Conservation (phyloP, 768 basidiomycete species). For the Mycena floridula region DNA sequence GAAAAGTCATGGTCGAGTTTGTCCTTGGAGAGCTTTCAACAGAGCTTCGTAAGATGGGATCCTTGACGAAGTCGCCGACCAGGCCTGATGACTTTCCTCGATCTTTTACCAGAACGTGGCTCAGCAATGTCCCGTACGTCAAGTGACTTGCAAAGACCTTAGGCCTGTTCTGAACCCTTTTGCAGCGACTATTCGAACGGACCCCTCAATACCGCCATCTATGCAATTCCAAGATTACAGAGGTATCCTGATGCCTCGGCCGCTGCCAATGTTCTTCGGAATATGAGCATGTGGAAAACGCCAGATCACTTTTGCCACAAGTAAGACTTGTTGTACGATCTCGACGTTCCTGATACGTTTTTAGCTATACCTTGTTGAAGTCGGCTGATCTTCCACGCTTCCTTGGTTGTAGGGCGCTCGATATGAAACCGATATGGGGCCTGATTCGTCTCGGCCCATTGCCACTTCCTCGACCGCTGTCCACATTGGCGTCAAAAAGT, state of each 20-base stretch:
- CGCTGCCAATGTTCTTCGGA: constrained; percentile 11
- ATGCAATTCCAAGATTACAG: constrained; percentile 8
- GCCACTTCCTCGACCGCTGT: background rate
- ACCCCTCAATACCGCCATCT: constrained; percentile 7
- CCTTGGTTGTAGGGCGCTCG: constrained; percentile 6
- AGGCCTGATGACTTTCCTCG: no score
- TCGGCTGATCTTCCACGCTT: constrained; percentile 10
- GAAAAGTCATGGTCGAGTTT: constrained; percentile 13
- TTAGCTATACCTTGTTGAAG: constrained; percentile 11
- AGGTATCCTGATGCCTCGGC: constrained; percentile 4
- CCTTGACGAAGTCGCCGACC: constrained; percentile 9
- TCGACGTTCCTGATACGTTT: no score
- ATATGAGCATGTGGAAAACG: constrained; percentile 6
- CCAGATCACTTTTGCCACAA: constrained; percentile 5
- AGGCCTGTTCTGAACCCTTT: background rate
- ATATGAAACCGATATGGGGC: background rate
- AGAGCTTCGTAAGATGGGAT: constrained; percentile 11
- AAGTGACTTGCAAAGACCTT: background rate
- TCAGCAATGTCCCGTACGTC: constrained; percentile 17
- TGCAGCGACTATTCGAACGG: constrained; percentile 15
- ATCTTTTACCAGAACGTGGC: constrained; percentile 17
- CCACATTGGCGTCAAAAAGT: constrained; percentile 8
- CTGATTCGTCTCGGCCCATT: background rate
- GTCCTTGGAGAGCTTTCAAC: constrained; percentile 11
- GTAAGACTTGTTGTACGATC: no score